Conservation (phyloP, 371 early-diverging fungal species). For the Polyrhizophydium stewartii region DNA sequence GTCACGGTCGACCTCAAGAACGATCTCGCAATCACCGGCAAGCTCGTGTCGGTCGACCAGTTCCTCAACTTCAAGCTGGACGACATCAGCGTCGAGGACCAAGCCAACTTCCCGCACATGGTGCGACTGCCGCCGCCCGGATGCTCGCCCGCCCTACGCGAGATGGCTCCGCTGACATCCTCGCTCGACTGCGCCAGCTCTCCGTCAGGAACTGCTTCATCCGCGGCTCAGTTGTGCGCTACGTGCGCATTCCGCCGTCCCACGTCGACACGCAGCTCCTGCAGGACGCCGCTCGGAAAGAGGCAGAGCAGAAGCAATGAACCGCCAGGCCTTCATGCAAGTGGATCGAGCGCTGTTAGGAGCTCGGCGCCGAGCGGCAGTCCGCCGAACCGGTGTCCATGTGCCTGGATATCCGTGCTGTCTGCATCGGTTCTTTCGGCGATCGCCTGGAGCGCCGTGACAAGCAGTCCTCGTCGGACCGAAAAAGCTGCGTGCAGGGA, state of each 20-base stretch:
- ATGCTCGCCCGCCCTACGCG: too few species aligned
- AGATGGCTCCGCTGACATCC: too few species aligned
- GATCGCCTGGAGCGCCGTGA: not conserved
- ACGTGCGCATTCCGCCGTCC: slow-evolving; percentile 85
- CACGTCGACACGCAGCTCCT: slow-evolving; percentile 90
- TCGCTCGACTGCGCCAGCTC: slow-evolving; percentile 47
- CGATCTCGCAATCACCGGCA: slow-evolving; percentile 90
- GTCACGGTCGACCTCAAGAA: slow-evolving; percentile 99
- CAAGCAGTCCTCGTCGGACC: not conserved
- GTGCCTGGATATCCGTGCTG: too few species aligned
- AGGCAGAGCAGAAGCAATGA: slow-evolving; percentile 19
- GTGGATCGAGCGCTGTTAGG: too few species aligned
- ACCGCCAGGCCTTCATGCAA: too few species aligned
- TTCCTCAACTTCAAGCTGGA: slow-evolving; percentile 97
- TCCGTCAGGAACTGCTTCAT: slow-evolving; percentile 96
- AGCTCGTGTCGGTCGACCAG: slow-evolving; percentile 95
- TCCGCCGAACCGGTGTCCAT: not conserved
- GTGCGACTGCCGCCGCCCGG: too few species aligned
- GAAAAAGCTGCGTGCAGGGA: not conserved
- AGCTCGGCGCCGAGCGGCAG: not conserved
- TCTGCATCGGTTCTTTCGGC: not conserved
- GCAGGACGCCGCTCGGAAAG: slow-evolving; percentile 88
- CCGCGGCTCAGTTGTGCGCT: slow-evolving; percentile 97
- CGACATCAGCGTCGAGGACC: slow-evolving; percentile 82
- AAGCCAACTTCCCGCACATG: slow-evolving; percentile 94